Evolutionary conservation across 2,329 filamentous ascomycete species (phyloP), one percentile per base, ranked within the genome.

Genomic region (Hymenoscyphus linearis): DNA sequence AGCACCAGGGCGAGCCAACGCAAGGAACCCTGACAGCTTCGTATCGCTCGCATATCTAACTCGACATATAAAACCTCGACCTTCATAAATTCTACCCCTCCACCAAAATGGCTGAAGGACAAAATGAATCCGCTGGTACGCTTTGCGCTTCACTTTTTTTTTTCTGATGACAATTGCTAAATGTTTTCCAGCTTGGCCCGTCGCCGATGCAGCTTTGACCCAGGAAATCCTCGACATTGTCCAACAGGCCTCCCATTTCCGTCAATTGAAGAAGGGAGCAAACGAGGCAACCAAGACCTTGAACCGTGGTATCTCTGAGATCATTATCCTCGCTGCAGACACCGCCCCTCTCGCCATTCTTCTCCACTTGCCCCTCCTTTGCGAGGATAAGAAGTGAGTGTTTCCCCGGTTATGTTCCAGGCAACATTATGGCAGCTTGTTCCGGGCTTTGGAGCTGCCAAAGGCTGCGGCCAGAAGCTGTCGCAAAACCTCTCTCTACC

Each of bases 271-370:
- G 83, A 96, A 95, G 82, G 90, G 91, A 65, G 90, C 90, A 74
- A 93, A 93, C 82, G 89, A 91, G 76, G 80, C 85, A 40, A 96
- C 91, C 74, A 96, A 96, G 82, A 89, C 91, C 1, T 83, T 96
- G 57, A 96, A 95, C 81, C 88, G 93, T 69, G 93, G 93, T 78
- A 92, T 93, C 65, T 86, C 86, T 69, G 93, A 98, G 79, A 81
- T 98, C 66, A 87, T 96, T 73, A 84, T 98, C 69, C 85, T 97
- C 59, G 91, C 92, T 55, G 92, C 91, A 66, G 93, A 98, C 75
- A 95, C 91, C 70, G 84, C 85, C 62, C 93, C 93, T 50, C 83
- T 97, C 57, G 89, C 91, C 58, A 97, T 97, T 68, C 82, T 96
- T 55, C 84, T 96, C 63, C 92, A 96, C 78, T 81, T 97, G 52